Evolutionary conservation across 257 asterid species (phyloP).

Genomic region (Ilex aquifolium): DNA sequence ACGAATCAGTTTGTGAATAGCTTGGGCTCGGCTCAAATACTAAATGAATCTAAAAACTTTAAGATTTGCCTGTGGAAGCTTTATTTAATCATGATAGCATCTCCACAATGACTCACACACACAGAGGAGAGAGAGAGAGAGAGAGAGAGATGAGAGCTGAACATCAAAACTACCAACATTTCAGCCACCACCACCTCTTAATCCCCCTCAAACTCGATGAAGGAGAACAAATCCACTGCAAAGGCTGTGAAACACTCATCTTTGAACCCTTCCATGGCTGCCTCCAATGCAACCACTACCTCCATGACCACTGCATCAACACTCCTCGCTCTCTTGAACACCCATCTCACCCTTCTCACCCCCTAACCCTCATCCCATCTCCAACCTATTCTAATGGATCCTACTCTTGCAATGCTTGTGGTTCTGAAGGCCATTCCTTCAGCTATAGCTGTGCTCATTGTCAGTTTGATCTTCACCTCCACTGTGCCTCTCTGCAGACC

Average conservation of each 20-base stretch:
- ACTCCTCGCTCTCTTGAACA: slow-evolving; percentile 47
- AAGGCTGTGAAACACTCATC: slow-evolving; percentile 44
- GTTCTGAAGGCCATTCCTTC: slow-evolving; percentile 41
- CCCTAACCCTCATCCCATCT: slow-evolving; percentile 47
- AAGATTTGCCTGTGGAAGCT: no score
- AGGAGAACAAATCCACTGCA: slow-evolving; percentile 51
- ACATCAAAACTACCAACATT: slow-evolving; percentile 30
- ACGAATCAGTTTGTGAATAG: no score
- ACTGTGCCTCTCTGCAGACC: slow-evolving; percentile 26
- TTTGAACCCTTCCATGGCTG: slow-evolving; percentile 25
- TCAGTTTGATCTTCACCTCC: slow-evolving; percentile 59
- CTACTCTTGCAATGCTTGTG: slow-evolving; percentile 52
- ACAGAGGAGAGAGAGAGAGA: background rate
- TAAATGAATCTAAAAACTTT: no score
- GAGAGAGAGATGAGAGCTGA: slow-evolving; percentile 1
- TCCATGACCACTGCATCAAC: slow-evolving; percentile 51
- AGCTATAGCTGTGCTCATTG: slow-evolving; percentile 59
- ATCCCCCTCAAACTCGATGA: slow-evolving; percentile 37
- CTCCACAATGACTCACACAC: background rate
- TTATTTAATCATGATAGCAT: background rate
- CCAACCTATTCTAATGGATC: slow-evolving; percentile 53
- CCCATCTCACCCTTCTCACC: slow-evolving; percentile 48
- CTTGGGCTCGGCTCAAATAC: no score
- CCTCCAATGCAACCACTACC: slow-evolving; percentile 45
- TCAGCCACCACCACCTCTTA: slow-evolving; percentile 60